Conservation (phyloP, 345 rosid species). For the Gossypium australe region DNA sequence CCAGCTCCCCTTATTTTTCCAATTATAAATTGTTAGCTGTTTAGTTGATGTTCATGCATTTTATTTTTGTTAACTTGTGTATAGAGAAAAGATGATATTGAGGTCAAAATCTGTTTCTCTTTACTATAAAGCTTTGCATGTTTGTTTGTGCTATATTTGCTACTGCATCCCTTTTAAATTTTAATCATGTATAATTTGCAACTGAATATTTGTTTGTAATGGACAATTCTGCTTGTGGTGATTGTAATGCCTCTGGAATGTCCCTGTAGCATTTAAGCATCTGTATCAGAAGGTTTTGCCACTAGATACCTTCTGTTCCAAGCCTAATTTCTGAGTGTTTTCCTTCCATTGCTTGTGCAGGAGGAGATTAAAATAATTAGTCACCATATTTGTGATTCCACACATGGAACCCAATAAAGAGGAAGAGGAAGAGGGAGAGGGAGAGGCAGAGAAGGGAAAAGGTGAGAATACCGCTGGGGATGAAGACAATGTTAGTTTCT, state of each 20-base stretch:
- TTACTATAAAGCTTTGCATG: background rate
- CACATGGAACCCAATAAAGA: constrained; percentile 53
- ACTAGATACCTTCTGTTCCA: background rate
- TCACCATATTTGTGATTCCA: constrained; percentile 79
- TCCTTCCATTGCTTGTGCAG: constrained; percentile 35
- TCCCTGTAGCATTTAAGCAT: background rate
- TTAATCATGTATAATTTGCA: background rate
- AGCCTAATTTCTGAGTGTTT: constrained; percentile 9
- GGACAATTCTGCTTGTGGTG: background rate
- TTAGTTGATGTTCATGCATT: background rate
- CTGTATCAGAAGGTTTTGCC: background rate
- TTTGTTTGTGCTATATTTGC: background rate
- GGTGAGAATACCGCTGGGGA: constrained; percentile 45
- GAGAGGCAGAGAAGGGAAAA: constrained; percentile 60
- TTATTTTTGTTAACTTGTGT: background rate
- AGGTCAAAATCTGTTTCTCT: background rate
- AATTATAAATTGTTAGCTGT: background rate
- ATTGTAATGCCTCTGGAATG: background rate
- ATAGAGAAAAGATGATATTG: background rate
- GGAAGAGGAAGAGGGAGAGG: constrained; percentile 78
- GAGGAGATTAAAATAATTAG: constrained; percentile 77
- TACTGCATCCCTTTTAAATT: background rate
- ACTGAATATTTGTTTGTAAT: background rate
- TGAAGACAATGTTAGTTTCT: constrained; percentile 49
- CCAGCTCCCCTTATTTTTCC: background rate